These are phyloP conservation scores for Stygiomarasmius scandens DNA, from an alignment of 1,284 basidiomycete genomes.

Conservation along the genomic window DNA sequence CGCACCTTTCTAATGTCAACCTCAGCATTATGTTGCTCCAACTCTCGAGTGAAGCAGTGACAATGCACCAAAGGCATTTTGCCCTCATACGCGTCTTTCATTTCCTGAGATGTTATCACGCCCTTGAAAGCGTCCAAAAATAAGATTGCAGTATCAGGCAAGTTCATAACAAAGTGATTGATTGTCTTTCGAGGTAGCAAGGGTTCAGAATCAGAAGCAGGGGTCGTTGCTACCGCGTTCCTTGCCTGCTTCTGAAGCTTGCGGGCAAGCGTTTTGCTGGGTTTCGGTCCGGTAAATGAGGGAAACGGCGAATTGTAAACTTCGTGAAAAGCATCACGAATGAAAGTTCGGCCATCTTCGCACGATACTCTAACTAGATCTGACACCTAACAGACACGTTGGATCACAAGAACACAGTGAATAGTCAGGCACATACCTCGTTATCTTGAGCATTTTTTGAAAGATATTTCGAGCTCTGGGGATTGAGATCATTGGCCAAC, in stretches of 20 bases:
- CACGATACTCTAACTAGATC: conserved; percentile 71
- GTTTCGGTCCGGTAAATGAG: conserved; percentile 49
- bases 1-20: conserved; percentile 81
- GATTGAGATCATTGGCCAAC: conserved; percentile 94
- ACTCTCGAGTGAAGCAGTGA: conserved; percentile 93
- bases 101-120: conserved; percentile 47
- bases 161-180: conserved; percentile 95
- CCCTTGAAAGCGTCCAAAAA: conserved; percentile 92
- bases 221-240: conserved; percentile 19
- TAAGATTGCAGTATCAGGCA: conserved; percentile 89
- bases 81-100: conserved; percentile 46
- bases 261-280: conserved; percentile 47
- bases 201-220: conserved; percentile 16
- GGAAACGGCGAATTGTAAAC: conserved; percentile 69
- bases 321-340: conserved; percentile 57
- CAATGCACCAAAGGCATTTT: conserved; percentile 92
- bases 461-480: conserved; percentile 82
- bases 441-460: conserved; percentile 75
- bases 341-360: conserved; percentile 86
- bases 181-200: conserved; percentile 54
- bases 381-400: conserved; percentile 55
- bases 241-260: conserved; percentile 33
- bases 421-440: conserved; percentile 49
- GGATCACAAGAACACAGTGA: conserved; percentile 6
- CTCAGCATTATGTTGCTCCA: conserved; percentile 70